Percentiles rank a stretch among this genome's conserved stretches.
Conservation (phyloP, 768 basidiomycete species). For the Pleurotus cornucopiae region DNA sequence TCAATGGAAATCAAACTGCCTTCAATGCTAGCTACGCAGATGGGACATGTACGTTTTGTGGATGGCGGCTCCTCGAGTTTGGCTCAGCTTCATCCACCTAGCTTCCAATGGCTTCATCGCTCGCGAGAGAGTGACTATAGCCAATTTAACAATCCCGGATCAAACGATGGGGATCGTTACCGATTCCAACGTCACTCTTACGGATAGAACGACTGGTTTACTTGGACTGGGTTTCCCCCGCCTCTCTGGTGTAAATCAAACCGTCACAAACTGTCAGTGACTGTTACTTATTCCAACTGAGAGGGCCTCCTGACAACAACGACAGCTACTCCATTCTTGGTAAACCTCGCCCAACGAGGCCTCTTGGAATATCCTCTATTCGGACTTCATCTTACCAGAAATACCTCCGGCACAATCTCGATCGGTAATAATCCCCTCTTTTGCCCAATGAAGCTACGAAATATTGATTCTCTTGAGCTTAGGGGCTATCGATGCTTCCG, state of each 20-base stretch:
- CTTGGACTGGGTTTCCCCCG: slow-evolving; percentile 76
- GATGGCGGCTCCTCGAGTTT: not conserved
- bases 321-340: slow-evolving; percentile 68
- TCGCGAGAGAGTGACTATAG: slow-evolving; percentile 53
- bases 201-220: slow-evolving; percentile 64
- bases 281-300: not conserved
- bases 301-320: not conserved
- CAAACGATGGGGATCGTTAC: slow-evolving; percentile 74
- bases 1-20: slow-evolving; percentile 56
- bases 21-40: slow-evolving; percentile 67
- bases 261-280: slow-evolving; percentile 44
- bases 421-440: slow-evolving; percentile 39
- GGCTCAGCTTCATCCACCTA: slow-evolving; percentile 20
- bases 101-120: slow-evolving; percentile 71
- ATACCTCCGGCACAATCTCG: slow-evolving; percentile 57
- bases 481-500: slow-evolving; percentile 75
- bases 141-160: slow-evolving; percentile 53
- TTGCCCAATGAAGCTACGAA: no score
- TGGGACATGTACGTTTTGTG: slow-evolving; percentile 49
- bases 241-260: slow-evolving; percentile 53
- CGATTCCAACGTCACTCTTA: slow-evolving; percentile 56
- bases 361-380: slow-evolving; percentile 72
- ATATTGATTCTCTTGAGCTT: slow-evolving; percentile 2
- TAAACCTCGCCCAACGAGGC: slow-evolving; percentile 57
- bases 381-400: slow-evolving; percentile 60